Conservation (phyloP, 495 filamentous ascomycete genomes). For the Recurvomyces mirabilis region DNA sequence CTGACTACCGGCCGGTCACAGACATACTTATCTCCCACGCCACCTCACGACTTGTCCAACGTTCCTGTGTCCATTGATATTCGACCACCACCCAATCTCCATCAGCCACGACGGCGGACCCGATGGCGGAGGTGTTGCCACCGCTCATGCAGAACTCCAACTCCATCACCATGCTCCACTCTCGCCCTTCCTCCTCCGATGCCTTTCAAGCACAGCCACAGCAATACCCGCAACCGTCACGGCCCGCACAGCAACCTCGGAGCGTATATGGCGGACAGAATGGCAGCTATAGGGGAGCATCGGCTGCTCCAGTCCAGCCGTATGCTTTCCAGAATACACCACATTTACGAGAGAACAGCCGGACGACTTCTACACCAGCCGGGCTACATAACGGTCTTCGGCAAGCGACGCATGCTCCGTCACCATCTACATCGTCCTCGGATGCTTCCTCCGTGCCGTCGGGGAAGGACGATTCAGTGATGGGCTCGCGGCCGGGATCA, state of each 20-base stretch:
- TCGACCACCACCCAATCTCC: not conserved
- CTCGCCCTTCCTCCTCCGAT: constrained; percentile 29
- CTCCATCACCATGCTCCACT: constrained; percentile 31
- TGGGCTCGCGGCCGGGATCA: constrained; percentile 31
- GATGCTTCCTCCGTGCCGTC: constrained; percentile 27
- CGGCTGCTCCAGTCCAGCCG: constrained; percentile 59
- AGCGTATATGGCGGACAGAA: constrained; percentile 19
- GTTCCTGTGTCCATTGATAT: not conserved
- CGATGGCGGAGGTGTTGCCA: constrained; percentile 36
- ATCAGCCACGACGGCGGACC: constrained; percentile 12
- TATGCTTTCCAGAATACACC: constrained; percentile 79
- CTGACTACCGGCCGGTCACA: constrained; percentile 9
- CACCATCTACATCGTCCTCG: constrained; percentile 30
- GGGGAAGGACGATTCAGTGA: constrained; percentile 28
- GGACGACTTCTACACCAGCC: constrained; percentile 53
- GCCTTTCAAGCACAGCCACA: constrained; percentile 27
- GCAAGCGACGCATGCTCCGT: constrained; percentile 19
- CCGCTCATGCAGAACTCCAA: constrained; percentile 28
- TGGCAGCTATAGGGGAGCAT: constrained; percentile 53
- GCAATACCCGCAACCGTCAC: constrained; percentile 22
- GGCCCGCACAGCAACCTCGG: constrained; percentile 25
- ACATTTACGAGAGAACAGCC: constrained; percentile 55
- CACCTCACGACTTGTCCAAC: not conserved
- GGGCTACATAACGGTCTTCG: constrained; percentile 29
- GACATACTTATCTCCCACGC: not conserved